Evolutionary conservation across 106 monocot genomes (phyloP).

Genomic region (Triglochin maritima): DNA sequence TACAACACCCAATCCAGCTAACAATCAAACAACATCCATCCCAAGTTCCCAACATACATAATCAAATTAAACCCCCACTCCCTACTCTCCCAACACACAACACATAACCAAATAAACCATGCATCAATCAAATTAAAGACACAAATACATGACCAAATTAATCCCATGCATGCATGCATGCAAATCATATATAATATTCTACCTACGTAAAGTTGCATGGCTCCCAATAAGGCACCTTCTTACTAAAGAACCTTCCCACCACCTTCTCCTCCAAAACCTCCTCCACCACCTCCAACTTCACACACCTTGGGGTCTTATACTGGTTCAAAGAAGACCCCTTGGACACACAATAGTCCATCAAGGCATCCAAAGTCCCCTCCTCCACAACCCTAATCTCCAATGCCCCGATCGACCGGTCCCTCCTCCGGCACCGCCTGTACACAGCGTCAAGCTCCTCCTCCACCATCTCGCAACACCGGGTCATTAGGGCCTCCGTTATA

Average conservation of each 20-base stretch:
- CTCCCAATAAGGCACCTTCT: slow-evolving; percentile 29
- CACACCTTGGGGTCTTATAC: slow-evolving; percentile 78
- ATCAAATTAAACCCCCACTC: too few species aligned
- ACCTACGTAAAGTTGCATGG: slow-evolving; percentile 11
- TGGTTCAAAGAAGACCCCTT: slow-evolving; percentile 78
- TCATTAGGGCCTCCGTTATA: not conserved
- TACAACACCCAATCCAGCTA: too few species aligned
- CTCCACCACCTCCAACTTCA: slow-evolving; percentile 41
- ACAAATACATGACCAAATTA: too few species aligned
- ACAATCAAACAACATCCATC: too few species aligned
- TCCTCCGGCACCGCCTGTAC: slow-evolving; percentile 56
- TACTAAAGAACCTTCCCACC: slow-evolving; percentile 51
- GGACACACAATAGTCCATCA: slow-evolving; percentile 70
- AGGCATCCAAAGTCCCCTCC: slow-evolving; percentile 43
- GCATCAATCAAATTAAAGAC: too few species aligned
- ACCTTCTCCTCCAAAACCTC: slow-evolving; percentile 37
- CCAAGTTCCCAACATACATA: too few species aligned
- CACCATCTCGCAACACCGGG: slow-evolving; percentile 34
- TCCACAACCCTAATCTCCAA: slow-evolving; percentile 62
- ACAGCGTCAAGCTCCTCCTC: slow-evolving; percentile 46
- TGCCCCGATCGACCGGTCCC: slow-evolving; percentile 58
- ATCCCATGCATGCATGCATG: too few species aligned
- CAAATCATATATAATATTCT: too few species aligned
- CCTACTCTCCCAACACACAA: too few species aligned
- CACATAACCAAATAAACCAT: too few species aligned